These are phyloP conservation scores for Eragrostis tef DNA, from an alignment of 202 grass and related monocot species.

Conservation along the genomic window DNA sequence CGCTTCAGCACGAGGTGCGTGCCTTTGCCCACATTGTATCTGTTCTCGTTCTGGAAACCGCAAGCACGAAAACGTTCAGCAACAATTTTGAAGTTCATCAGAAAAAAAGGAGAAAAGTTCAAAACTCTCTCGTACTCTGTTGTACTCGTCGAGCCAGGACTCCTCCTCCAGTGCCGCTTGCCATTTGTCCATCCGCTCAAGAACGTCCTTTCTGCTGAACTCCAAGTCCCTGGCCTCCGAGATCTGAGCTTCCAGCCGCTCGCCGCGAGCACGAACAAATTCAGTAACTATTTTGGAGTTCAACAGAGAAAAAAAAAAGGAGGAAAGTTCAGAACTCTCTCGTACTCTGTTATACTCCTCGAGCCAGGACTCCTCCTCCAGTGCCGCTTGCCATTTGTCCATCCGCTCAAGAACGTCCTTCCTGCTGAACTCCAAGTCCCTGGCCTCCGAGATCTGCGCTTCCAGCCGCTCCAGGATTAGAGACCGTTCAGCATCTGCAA, in stretches of 20 bases:
- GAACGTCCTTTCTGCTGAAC: constrained; percentile 85
- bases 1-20: constrained; percentile 73
- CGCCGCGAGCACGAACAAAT: constrained; percentile 7
- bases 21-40: constrained; percentile 83
- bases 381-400: constrained; percentile 70
- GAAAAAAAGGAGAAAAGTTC: not conserved
- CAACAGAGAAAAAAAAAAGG: not conserved
- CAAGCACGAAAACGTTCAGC: not conserved
- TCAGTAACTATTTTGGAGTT: not conserved
- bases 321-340: constrained; percentile 21
- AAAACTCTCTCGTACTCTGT: constrained; percentile 44
- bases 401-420: constrained; percentile 86
- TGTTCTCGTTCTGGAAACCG: constrained; percentile 73
- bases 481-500: constrained; percentile 56
- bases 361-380: constrained; percentile 91
- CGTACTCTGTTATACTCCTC: constrained; percentile 78
- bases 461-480: constrained; percentile 69
- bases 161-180: constrained; percentile 76
- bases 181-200: constrained; percentile 86
- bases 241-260: constrained; percentile 70
- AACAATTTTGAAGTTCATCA: not conserved
- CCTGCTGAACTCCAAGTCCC: constrained; percentile 82
- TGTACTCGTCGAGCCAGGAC: constrained; percentile 94
- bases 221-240: constrained; percentile 76
- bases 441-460: constrained; percentile 67